Base-by-base conservation (phyloP, 2,329 filamentous ascomycete genomes). In the Dactylellina leptospora region DNA sequence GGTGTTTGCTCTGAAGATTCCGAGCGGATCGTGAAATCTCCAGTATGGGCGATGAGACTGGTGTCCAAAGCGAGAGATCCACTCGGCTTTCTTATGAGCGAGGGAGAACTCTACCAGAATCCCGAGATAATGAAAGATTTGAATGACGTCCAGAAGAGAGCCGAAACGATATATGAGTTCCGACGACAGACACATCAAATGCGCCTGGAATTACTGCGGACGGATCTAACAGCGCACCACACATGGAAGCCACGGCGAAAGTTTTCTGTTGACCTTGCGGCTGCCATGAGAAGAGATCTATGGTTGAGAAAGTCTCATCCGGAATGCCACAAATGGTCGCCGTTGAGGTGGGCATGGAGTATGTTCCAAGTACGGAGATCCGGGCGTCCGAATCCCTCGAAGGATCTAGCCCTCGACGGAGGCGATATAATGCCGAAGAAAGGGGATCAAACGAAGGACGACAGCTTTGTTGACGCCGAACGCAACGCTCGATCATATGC, bases 271-370 rank as follows among this genome's bases (percentile, higher is more conserved):
- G 66, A 71, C 16, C 20, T 71, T 3, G 25, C 54, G 5, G 13
- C 42, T 9, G 66, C 66, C 2, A 25, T 63, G 10, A 18, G 44
- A n/a, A 36, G 48, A 20, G 66, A 71, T 33, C 5, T 8, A 6
- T 51, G 45, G 18, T 30, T 71, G 25, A 58, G 58, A 33, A 53
- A 18, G 8, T 33, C 63, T 4, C 64, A 70, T 11, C 58, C 66
- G 0, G 38, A 63, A n/a, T 51, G 47, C 23, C 20, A 48, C 2
- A 20, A 45, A 10, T 71, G 66, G 66, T 61, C 66, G 4, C 53
- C 60, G 42, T 27, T 71, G 56, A 62, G 36, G 18, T 71, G 66
- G 66, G 66, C 59, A 1, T 71, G 66, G 66, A 62, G 53, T 58
- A 58, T 71, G 38, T 71, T 44, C 23, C 66, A 71, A 44, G 58